phyloP scores from a whole-genome alignment of 208 protist genomes.

The Kentomonas sorsogonicus region DNA sequence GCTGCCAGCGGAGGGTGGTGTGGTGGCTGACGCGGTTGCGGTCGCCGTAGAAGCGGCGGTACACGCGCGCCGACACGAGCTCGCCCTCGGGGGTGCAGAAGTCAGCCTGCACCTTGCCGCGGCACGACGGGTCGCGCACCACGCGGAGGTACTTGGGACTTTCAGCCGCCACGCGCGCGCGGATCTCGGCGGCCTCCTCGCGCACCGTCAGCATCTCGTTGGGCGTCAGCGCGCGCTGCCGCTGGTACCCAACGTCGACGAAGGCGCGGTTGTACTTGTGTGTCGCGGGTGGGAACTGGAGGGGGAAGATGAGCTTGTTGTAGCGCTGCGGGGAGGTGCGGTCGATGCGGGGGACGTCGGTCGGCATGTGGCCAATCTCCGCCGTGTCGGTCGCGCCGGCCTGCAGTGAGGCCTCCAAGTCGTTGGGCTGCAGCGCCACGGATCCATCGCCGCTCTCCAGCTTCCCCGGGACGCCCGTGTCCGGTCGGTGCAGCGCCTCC shows the following conservation, averaged over 20 bases:
- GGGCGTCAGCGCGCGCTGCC: slow-evolving; percentile 72
- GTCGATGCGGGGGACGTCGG: slow-evolving; percentile 43
- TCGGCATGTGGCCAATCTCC: slow-evolving; percentile 66
- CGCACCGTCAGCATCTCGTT: slow-evolving; percentile 80
- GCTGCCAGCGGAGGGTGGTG: slow-evolving; percentile 81
- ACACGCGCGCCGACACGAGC: slow-evolving; percentile 66
- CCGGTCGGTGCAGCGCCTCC: slow-evolving; percentile 68
- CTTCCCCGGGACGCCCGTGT: slow-evolving; percentile 60
- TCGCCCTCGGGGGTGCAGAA: slow-evolving; percentile 80
- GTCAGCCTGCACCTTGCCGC: slow-evolving; percentile 71
- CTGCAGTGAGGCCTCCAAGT: slow-evolving; percentile 6
- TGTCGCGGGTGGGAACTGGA: slow-evolving; percentile 62
- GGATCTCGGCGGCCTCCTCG: slow-evolving; percentile 64
- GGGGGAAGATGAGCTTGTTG: slow-evolving; percentile 76
- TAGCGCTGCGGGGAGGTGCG: slow-evolving; percentile 44
- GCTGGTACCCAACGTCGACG: slow-evolving; percentile 78
- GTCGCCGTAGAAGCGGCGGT: slow-evolving; percentile 83
- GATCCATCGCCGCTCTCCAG: slow-evolving; percentile 4
- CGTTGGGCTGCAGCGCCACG: neutral
- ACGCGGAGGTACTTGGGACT: slow-evolving; percentile 63
- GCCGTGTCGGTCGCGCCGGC: slow-evolving; percentile 38
- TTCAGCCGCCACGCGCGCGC: slow-evolving; percentile 34
- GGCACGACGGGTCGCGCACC: slow-evolving; percentile 70
- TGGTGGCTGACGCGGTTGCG: slow-evolving; percentile 49
- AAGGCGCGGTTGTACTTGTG: slow-evolving; percentile 82